Base-by-base conservation (phyloP, 2,329 filamentous ascomycete genomes). In the Diplodia sapinea region DNA sequence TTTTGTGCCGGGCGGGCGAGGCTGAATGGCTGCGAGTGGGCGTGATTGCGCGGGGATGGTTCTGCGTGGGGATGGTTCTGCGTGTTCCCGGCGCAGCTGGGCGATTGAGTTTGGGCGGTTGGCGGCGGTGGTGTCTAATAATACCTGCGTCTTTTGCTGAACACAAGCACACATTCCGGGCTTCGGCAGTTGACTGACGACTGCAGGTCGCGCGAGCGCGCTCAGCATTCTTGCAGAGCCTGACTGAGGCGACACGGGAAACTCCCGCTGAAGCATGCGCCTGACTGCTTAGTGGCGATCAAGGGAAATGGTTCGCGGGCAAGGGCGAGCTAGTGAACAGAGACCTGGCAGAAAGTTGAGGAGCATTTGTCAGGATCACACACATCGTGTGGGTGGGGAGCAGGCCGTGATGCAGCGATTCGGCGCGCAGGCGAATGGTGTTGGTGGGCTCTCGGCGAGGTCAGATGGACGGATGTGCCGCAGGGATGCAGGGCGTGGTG, bases 141-240 rank as follows among this genome's bases (percentile, higher is more conserved):
- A 63, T 52, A 63, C 47, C 59, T 51, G 59, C 47, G 59, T 51
- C 59, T 63, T 63, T 50, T 51, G 29, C 31, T 38, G 59, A 26
- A 63, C 59, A 63, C 59, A 63, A 38, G 59, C 47, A 63, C 59
- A 51, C 59, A 63, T 63, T 63, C 59, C 59, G 50, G 47, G 59
- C 59, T 63, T 63, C 59, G 59, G 59, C 31, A 63, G 55, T n/a
- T 26, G 20, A 23, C 38, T 36, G 26, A 20, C 40, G 40, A 50
- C 33, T 33, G 9, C 29, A 38, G 59, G 47, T 11, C 29, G 23
- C 43, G 11, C 29, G 23, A 38, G 36, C 43, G 13, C 43, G 17
- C 47, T 29, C 55, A 36, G 59, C 59, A 63, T 50, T 50, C 43
- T 51, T 63, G 59, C 59, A 49, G 59, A 23, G 38, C 17, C 5